Conservation (phyloP, 73 alveolate genomes). For the Paramecium sonneborni region DNA sequence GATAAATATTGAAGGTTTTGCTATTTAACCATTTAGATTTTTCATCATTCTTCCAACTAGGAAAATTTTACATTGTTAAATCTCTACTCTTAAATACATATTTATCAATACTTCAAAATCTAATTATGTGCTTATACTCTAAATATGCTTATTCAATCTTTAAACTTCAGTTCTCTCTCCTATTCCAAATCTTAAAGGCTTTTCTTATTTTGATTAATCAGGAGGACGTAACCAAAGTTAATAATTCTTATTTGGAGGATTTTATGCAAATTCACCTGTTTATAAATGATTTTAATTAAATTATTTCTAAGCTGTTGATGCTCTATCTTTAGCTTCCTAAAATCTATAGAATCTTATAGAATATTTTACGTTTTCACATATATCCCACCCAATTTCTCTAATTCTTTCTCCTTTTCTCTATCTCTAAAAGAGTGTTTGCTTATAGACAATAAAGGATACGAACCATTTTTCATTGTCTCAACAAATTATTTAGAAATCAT, state of each 20-base stretch:
- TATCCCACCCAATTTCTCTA: conserved; percentile 29
- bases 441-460: conserved; percentile 1
- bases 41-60: conserved; percentile 31
- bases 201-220: not conserved
- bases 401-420: conserved; percentile 28
- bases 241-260: conserved; percentile 8
- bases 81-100: not conserved
- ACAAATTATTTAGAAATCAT: conserved; percentile 4
- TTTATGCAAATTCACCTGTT: not conserved
- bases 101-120: not conserved
- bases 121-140: not conserved
- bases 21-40: conserved; percentile 9
- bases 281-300: not conserved
- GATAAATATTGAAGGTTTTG: conserved; percentile 34
- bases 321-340: conserved; percentile 18
- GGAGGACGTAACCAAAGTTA: not conserved
- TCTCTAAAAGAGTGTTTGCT: conserved; percentile 50
- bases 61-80: not conserved
- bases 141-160: not conserved
- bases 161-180: conserved; percentile 18
- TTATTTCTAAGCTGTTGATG: not conserved
- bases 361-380: conserved; percentile 11
- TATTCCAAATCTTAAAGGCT: conserved; percentile 36
- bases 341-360: not conserved
- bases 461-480: conserved; percentile 18